Evolutionary conservation across 2,329 filamentous ascomycete species (phyloP).

Genomic region (Alternaria ethzedia): DNA sequence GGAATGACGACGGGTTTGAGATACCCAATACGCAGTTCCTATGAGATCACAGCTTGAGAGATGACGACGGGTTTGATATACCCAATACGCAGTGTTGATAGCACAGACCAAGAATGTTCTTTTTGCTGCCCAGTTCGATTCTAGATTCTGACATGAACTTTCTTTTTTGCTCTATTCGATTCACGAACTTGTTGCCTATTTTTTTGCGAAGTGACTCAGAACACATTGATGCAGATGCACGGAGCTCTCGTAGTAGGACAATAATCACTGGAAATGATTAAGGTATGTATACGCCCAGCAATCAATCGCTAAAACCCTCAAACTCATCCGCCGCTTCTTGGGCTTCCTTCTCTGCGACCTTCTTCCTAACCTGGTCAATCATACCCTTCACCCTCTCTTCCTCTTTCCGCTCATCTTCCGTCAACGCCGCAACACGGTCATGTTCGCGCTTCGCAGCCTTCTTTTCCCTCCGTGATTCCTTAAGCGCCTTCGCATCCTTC

Average conservation of each 20-base stretch:
- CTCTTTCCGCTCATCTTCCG: conserved; percentile 39
- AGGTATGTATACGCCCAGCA: background rate
- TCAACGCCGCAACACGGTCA: conserved; percentile 34
- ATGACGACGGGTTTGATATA: background rate
- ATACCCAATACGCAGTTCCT: background rate
- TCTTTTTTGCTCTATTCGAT: background rate
- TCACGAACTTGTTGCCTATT: background rate
- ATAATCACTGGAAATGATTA: too few relatives aligned
- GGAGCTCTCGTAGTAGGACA: too few relatives aligned
- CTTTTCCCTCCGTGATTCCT: conserved; percentile 44
- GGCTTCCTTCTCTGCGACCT: conserved; percentile 34
- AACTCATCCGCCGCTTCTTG: conserved; percentile 39
- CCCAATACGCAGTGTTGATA: background rate
- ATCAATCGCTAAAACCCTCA: conserved; percentile 44
- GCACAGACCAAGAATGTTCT: background rate
- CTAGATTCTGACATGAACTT: background rate
- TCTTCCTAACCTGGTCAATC: conserved; percentile 36
- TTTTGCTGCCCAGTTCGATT: background rate
- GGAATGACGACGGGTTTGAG: background rate
- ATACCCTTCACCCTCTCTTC: conserved; percentile 44
- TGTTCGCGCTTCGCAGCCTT: conserved; percentile 41
- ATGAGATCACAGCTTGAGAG: background rate
- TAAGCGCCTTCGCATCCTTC: conserved; percentile 41
- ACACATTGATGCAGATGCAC: too few relatives aligned
- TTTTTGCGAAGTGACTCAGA: too few relatives aligned